phyloP scores from a whole-genome alignment of 1,284 basidiomycete genomes.

The Leucoagaricus sp. region DNA sequence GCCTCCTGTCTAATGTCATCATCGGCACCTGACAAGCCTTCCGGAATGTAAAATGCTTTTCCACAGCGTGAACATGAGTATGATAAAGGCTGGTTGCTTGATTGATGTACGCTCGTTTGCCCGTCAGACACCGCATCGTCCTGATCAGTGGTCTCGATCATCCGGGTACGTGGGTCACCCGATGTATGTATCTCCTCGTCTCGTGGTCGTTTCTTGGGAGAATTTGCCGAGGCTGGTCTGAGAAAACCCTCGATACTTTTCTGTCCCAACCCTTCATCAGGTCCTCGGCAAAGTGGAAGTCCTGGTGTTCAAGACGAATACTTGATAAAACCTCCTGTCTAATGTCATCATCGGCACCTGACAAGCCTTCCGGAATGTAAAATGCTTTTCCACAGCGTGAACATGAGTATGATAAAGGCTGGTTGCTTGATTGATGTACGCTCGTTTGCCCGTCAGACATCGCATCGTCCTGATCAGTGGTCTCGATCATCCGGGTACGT shows the following conservation, averaged over 20 bases:
- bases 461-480: not conserved
- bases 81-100: constrained; percentile 23
- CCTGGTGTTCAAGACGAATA: constrained; percentile 75
- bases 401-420: constrained; percentile 47
- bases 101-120: constrained; percentile 12
- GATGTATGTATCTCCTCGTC: constrained; percentile 24
- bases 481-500: not conserved
- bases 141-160: not conserved
- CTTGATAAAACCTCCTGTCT: constrained; percentile 42
- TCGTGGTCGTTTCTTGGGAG: constrained; percentile 32
- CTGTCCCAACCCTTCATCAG: constrained; percentile 58
- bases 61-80: constrained; percentile 60
- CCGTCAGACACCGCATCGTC: constrained; percentile 1
- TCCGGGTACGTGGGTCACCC: constrained; percentile 1
- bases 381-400: constrained; percentile 54
- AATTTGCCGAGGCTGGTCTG: constrained; percentile 17
- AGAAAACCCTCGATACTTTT: constrained; percentile 92
- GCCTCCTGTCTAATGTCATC: constrained; percentile 35
- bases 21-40: constrained; percentile 21
- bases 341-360: constrained; percentile 26
- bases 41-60: constrained; percentile 40
- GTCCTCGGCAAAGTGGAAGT: constrained; percentile 86
- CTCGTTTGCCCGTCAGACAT: constrained; percentile 2
- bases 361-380: constrained; percentile 27
- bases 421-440: constrained; percentile 13